Percentiles rank a stretch among this genome's conserved stretches.
Conservation (phyloP, 139 green algal genomes). For the Tetraselmis striata region DNA sequence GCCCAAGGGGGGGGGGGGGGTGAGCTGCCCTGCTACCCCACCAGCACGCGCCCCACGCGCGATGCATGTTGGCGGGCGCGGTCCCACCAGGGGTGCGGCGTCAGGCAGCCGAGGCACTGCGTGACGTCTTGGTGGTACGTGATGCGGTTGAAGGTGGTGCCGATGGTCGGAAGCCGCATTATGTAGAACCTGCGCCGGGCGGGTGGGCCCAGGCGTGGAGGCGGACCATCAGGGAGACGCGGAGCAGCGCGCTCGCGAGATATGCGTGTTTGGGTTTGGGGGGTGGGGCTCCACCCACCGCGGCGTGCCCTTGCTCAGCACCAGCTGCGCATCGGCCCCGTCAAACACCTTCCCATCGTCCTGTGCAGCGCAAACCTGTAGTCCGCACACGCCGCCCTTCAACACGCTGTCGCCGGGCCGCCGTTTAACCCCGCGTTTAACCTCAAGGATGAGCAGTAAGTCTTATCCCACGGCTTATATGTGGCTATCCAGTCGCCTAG, state of each 20-base stretch:
- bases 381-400: background rate
- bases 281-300: too few species aligned
- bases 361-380: background rate
- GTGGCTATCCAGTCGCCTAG: too few species aligned
- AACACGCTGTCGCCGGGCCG: too few species aligned
- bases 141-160: slow-evolving; percentile 73
- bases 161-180: slow-evolving; percentile 69
- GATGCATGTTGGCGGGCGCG: background rate
- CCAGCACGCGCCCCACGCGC: background rate
- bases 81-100: slow-evolving; percentile 3
- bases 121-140: slow-evolving; percentile 80
- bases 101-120: slow-evolving; percentile 43
- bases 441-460: too few species aligned
- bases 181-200: slow-evolving; percentile 89
- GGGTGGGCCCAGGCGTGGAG: too few species aligned
- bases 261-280: too few species aligned
- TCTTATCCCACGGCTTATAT: too few species aligned
- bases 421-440: too few species aligned
- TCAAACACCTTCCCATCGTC: slow-evolving; percentile 69
- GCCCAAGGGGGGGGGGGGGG: background rate
- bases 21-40: background rate
- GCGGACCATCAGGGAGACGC: too few species aligned
- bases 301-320: slow-evolving; percentile 55
- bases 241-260: too few species aligned
- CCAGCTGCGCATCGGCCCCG: slow-evolving; percentile 54